Conservation (phyloP, 2,329 filamentous ascomycete species). For the Neonectria punicea region DNA sequence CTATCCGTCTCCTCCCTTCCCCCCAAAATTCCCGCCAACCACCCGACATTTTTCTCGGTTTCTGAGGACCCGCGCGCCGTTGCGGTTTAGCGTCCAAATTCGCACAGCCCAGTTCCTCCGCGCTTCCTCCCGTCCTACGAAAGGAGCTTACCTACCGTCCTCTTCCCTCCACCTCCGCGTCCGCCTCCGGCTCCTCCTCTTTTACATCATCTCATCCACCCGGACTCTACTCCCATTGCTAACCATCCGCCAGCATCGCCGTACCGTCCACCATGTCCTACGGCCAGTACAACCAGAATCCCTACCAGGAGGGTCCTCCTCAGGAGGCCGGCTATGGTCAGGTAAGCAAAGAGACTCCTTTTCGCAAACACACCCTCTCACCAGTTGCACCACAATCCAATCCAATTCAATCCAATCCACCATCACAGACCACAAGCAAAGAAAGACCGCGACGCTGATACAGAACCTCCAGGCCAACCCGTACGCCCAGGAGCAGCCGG, state of each 20-base stretch:
- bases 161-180: conserved; percentile 22
- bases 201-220: conserved; percentile 31
- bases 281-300: conserved; percentile 71
- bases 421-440: conserved; percentile 14
- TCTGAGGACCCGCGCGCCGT: conserved; percentile 17
- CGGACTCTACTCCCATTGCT: conserved; percentile 32
- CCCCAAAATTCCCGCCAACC: conserved; percentile 21
- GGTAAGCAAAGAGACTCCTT: conserved; percentile 50
- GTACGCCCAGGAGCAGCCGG: conserved; percentile 44
- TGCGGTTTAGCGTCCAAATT: conserved; percentile 18
- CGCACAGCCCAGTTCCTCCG: conserved; percentile 5
- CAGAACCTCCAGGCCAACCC: conserved; percentile 40
- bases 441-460: conserved; percentile 27
- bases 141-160: background rate
- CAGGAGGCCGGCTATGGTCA: conserved; percentile 59
- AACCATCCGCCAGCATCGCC: conserved; percentile 27
- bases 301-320: conserved; percentile 66
- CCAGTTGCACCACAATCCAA: background rate
- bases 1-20: conserved; percentile 10
- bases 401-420: background rate
- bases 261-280: conserved; percentile 64
- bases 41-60: conserved; percentile 1
- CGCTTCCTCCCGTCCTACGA: conserved; percentile 11
- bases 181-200: conserved; percentile 27
- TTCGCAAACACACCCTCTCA: conserved; percentile 13